Base-by-base conservation (phyloP, 768 basidiomycete species). In the Brasilioporus rufonigricans region DNA sequence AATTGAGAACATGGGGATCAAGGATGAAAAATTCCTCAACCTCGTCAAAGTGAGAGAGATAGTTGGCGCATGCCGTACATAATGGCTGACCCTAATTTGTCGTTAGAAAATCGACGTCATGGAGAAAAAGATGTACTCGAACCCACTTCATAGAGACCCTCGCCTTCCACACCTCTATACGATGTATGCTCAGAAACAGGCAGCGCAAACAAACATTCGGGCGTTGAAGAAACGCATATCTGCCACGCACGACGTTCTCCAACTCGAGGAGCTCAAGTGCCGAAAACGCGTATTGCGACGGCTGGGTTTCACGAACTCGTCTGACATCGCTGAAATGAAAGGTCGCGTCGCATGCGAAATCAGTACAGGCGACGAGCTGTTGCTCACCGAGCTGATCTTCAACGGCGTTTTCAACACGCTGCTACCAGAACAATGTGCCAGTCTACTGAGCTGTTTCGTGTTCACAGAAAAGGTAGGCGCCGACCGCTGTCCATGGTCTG, bases 261-360 rank as follows among this genome's bases (percentile, higher is more conserved):
- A 98, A 69, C 80, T 98, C 48, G 97, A 98, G 70, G 97, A 99
- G 70, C 86, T 99, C 65, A 96, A 95, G 72, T 87, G 85, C 62
- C 81, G 97, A 53, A 98, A 98, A 72, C 91, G 96, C 23, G 95
- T 97, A 0, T 79, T 98, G 26, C 83, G 97, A 33, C 82, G 97
- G 32, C 75, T 99, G 7, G 95, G 89, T 0, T 98, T 98, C 77
- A 95, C 93, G 3, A 87, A 82, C 14, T 69, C 85, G 11, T 82
- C 87, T 1, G 96, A 98, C 70, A 97, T 98, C 54, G 93, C 98
- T 21, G 97, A 98, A 68, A 86, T 94, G 81, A 99, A 99, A 75
- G 97, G 97, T 1, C 80, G 97, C 36, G 96, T 99, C 1, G 97
- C 97, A 18, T 99, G 97, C 69, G 97, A 99, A 73, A 98, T 99